Base-by-base conservation (phyloP, 495 filamentous ascomycete genomes). In the Aspergillus taichungensis region DNA sequence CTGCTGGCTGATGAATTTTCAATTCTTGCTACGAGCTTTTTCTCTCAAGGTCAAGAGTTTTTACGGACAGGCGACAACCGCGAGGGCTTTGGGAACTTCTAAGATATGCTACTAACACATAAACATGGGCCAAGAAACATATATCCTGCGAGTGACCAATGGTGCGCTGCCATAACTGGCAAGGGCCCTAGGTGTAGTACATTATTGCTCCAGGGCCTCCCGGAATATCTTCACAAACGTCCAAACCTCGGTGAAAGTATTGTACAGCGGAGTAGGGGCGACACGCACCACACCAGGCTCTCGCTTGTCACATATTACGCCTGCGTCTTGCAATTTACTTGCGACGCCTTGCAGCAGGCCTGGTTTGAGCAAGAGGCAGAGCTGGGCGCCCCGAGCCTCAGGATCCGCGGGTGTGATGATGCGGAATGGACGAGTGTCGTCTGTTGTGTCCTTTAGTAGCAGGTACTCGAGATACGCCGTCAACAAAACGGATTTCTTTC, bases 221-320 rank as follows among this genome's bases (percentile, higher is more conserved):
- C 59, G 63, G 34, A 72, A 59, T n/a, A 57, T 75, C 47, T 77
- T 54, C 5, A 85, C 80, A 65, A 96, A 97, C 3, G 60, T 56
- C 62, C 79, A 86, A 6, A 87, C 83, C 57, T 98, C 92, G 38
- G 61, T 66, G 58, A 82, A 95, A 1, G 72, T 81, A 66, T 95
- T 96, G 62, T 95, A 98, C 40, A 97, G 55, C 30, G 92, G 91
- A 40, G 82, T 78, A 0, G 92, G 92, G n/a, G 91, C 89, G 4
- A 94, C 87, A n/a, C 92, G 74, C 8, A 98, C 77, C 32, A 98
- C 92, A 64, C 90, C 82, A n/a, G 92, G 92, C 59, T 79, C 79
- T 43, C 92, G 70, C 74, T 97, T 88, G 58, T 97, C 92, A 36
- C 90, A 83, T 32, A 98, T 76, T 12, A 95, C 79, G 5, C 81